Percentiles rank a stretch among this genome's conserved stretches.
These are phyloP conservation scores for Nakaseomyces glabratus DNA, from an alignment of 1,139 yeast genomes.

Conservation along the genomic window DNA sequence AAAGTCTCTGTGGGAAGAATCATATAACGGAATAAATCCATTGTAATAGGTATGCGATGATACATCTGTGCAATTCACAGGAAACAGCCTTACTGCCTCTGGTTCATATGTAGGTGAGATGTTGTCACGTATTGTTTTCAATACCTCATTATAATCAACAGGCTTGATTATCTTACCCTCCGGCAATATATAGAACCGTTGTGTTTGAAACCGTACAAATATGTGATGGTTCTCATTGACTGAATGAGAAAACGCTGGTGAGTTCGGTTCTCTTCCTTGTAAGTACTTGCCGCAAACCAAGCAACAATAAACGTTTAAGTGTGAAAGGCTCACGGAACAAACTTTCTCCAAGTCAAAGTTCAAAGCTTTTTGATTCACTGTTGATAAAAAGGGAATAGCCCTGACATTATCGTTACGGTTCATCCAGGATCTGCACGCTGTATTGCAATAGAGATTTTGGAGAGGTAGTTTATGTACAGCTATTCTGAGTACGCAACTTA, in stretches of 20 bases:
- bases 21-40: constrained; percentile 61
- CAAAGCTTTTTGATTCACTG: constrained; percentile 34
- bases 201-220: constrained; percentile 45
- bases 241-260: constrained; percentile 64
- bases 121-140: constrained; percentile 46
- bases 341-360: constrained; percentile 66
- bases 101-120: constrained; percentile 44
- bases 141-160: constrained; percentile 8
- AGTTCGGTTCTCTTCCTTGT: constrained; percentile 53
- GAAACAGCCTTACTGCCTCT: constrained; percentile 29
- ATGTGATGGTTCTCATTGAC: constrained; percentile 55
- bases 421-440: too few species aligned
- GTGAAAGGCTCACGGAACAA: constrained; percentile 56
- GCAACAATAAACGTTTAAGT: constrained; percentile 60
- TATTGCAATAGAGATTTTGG: too few species aligned
- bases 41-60: constrained; percentile 41
- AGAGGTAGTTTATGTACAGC: too few species aligned
- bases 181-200: constrained; percentile 50
- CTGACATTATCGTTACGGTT: too few species aligned
- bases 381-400: too few species aligned
- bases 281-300: constrained; percentile 65
- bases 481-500: too few species aligned
- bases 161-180: constrained; percentile 31
- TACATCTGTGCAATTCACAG: constrained; percentile 35
- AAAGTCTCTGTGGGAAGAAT: constrained; percentile 29